These are phyloP conservation scores for Lachnellula subtilissima DNA, from an alignment of 2,329 filamentous ascomycete species.

Conservation along the genomic window DNA sequence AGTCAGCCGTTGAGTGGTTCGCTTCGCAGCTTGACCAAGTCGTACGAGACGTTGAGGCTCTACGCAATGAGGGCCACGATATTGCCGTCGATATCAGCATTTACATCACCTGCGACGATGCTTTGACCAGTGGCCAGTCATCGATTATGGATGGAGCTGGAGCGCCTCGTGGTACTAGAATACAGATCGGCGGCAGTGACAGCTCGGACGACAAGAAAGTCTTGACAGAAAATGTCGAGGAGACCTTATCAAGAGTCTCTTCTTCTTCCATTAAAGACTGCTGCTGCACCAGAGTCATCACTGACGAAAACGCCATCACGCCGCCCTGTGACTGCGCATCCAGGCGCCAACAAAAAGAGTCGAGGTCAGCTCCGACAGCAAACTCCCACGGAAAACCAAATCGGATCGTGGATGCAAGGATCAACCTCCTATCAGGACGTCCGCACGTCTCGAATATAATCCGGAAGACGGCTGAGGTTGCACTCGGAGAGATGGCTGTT, in stretches of 20 bases:
- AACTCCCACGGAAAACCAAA: constrained; percentile 3
- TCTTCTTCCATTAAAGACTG: constrained; percentile 34
- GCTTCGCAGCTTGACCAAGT: constrained; percentile 43
- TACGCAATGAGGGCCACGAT: constrained; percentile 31
- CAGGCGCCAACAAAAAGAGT: constrained; percentile 19
- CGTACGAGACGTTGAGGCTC: constrained; percentile 37
- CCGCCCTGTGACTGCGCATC: constrained; percentile 36
- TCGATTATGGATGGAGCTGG: constrained; percentile 5
- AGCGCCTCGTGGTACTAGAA: neutral
- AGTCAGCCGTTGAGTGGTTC: constrained; percentile 49
- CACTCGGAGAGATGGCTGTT: constrained; percentile 57
- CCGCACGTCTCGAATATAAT: constrained; percentile 49
- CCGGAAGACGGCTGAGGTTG: constrained; percentile 50
- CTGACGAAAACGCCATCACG: constrained; percentile 38
- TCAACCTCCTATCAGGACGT: constrained; percentile 41
- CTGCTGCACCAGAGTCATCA: constrained; percentile 45
- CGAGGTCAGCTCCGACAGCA: constrained; percentile 3
- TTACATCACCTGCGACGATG: constrained; percentile 32
- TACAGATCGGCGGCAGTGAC: neutral
- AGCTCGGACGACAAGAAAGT: constrained; percentile 10
- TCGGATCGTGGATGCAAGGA: constrained; percentile 1
- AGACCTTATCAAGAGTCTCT: constrained; percentile 1
- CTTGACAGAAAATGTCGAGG: constrained; percentile 16
- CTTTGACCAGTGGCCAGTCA: constrained; percentile 21
- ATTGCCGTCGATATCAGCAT: constrained; percentile 31